phyloP scores from a whole-genome alignment of 2,329 filamentous ascomycete genomes.

The Monosporascus sp. region DNA sequence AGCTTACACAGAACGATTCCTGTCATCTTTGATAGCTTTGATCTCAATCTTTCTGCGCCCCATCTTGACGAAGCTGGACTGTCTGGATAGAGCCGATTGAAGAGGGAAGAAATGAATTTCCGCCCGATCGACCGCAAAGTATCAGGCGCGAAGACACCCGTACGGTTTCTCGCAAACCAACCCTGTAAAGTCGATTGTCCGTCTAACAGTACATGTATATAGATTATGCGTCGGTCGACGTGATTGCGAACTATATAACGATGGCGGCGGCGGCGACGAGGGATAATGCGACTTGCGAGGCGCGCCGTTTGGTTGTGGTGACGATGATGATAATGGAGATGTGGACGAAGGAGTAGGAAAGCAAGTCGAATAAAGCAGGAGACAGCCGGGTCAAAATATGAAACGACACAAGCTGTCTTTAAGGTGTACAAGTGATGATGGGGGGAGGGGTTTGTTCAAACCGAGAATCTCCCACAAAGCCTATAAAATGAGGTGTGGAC shows the following conservation, averaged over 20 bases:
- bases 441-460: conserved; percentile 11
- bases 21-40: conserved; percentile 98
- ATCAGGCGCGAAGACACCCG: background rate
- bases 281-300: background rate
- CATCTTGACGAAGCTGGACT: conserved; percentile 50
- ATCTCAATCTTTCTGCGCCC: conserved; percentile 99
- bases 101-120: background rate
- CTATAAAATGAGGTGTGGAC: background rate
- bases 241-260: background rate
- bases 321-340: background rate
- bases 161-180: background rate
- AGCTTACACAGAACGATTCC: conserved; percentile 93
- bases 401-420: conserved; percentile 10
- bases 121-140: background rate
- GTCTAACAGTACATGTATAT: background rate
- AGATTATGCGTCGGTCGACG: background rate
- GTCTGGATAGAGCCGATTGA: conserved; percentile 4
- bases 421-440: no score
- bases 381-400: conserved; percentile 14
- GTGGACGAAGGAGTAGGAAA: background rate
- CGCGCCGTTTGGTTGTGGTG: background rate
- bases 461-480: conserved; percentile 9
- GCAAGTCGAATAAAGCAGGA: conserved; percentile 1
- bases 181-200: background rate
- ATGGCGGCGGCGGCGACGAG: background rate